A percentile compares a stretch with the other conserved stretches of the same genome.
phyloP scores from a whole-genome alignment of 371 early-diverging fungal species.

The Dichotomocladium elegans region DNA sequence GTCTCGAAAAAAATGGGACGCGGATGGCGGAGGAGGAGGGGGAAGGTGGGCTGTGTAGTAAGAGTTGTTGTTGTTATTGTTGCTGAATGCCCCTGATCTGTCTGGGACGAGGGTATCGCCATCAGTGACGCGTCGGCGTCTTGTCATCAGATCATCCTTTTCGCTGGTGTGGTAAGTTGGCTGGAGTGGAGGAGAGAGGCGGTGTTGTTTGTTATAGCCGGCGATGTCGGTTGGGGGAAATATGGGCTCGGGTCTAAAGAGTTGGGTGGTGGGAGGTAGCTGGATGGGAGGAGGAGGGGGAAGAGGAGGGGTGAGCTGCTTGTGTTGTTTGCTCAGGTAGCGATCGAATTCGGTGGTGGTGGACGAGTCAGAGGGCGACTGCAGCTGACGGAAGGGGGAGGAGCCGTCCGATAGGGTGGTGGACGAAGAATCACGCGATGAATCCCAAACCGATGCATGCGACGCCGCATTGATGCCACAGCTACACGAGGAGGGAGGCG shows the following conservation, averaged over 20 bases:
- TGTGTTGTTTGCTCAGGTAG: constrained; percentile 19
- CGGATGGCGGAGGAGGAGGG: too few species aligned
- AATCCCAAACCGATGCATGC: constrained; percentile 8
- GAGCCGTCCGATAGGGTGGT: background rate
- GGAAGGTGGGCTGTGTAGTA: too few species aligned
- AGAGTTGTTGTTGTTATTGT: constrained; percentile 4
- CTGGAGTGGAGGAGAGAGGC: constrained; percentile 2
- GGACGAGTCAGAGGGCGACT: background rate
- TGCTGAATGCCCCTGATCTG: constrained; percentile 1
- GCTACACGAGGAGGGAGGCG: constrained; percentile 25
- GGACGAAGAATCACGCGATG: constrained; percentile 2
- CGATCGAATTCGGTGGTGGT: constrained; percentile 27
- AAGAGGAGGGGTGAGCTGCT: constrained; percentile 14
- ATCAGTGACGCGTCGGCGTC: constrained; percentile 3
- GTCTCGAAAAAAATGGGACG: too few species aligned
- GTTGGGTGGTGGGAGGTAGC: constrained; percentile 4
- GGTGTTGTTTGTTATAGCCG: constrained; percentile 2
- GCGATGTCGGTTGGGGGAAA: constrained; percentile 11
- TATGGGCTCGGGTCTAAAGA: constrained; percentile 35
- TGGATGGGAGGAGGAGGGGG: constrained; percentile 10
- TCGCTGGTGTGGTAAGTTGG: background rate
- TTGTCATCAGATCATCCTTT: constrained; percentile 1
- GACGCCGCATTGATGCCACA: constrained; percentile 11
- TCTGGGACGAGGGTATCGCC: background rate
- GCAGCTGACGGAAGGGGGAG: background rate